Evolutionary conservation across 2,329 filamentous ascomycete genomes (phyloP).

Genomic region (Penicillium sp.): DNA sequence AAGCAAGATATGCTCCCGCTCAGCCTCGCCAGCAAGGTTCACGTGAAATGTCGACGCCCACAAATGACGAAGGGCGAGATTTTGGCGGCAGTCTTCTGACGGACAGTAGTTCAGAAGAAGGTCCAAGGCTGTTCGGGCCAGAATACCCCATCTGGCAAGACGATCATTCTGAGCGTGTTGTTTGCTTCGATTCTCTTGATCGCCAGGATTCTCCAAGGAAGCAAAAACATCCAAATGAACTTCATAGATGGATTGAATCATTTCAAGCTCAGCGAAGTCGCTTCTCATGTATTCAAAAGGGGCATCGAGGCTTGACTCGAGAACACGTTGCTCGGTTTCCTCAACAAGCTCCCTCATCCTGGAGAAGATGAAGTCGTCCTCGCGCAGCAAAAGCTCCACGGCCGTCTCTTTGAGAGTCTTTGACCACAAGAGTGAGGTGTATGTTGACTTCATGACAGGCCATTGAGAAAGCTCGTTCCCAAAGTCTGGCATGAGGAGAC

Average conservation of each 20-base stretch:
- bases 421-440: constrained; percentile 57
- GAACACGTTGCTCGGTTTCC: constrained; percentile 30
- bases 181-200: constrained; percentile 55
- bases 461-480: constrained; percentile 20
- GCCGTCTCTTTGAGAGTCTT: constrained; percentile 57
- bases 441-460: constrained; percentile 46
- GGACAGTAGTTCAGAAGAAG: constrained; percentile 38
- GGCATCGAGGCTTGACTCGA: constrained; percentile 20
- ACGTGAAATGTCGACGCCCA: constrained; percentile 67
- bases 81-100: constrained; percentile 35
- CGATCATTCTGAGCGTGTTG: constrained; percentile 59
- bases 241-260: constrained; percentile 65
- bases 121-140: constrained; percentile 58
- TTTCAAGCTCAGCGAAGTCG: constrained; percentile 49
- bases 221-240: constrained; percentile 67
- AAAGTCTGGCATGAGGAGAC: constrained; percentile 49
- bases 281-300: constrained; percentile 31
- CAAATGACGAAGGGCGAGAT: constrained; percentile 61
- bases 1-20: constrained; percentile 61
- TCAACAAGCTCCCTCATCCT: constrained; percentile 39
- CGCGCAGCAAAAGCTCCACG: constrained; percentile 54
- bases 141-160: constrained; percentile 60
- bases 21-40: constrained; percentile 56
- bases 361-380: constrained; percentile 56
- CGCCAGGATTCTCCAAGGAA: constrained; percentile 62